Conservation (phyloP, 306 rosid species). For the Cercis canadensis region DNA sequence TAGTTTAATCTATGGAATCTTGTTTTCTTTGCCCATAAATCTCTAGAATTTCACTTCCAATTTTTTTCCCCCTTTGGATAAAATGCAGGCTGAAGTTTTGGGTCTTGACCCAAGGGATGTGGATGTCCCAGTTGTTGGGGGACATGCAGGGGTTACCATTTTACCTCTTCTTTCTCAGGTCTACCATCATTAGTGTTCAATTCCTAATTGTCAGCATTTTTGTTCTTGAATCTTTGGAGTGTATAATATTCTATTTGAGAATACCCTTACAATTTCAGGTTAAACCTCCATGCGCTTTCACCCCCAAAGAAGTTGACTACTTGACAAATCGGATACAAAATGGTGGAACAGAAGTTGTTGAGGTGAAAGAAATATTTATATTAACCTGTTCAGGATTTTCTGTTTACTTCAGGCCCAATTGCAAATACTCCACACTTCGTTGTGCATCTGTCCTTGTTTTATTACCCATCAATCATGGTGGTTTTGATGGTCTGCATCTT, state of each 20-base stretch:
- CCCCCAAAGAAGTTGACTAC: slow-evolving; percentile 67
- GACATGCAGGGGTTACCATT: slow-evolving; percentile 93
- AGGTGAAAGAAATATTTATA: slow-evolving; percentile 53
- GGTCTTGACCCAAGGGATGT: slow-evolving; percentile 92
- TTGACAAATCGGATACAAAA: slow-evolving; percentile 92
- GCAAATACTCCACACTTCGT: slow-evolving; percentile 13
- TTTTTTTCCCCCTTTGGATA: slow-evolving; percentile 12
- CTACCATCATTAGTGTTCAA: slow-evolving; percentile 7
- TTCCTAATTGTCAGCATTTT: slow-evolving; percentile 16
- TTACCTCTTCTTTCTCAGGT: slow-evolving; percentile 99
- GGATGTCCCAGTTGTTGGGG: slow-evolving; percentile 94
- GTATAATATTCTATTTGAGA: background rate
- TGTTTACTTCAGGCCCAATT: slow-evolving; percentile 19
- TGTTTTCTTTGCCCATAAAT: too few species aligned
- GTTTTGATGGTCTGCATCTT: slow-evolving; percentile 23
- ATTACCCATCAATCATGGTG: slow-evolving; percentile 30
- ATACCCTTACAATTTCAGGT: slow-evolving; percentile 55
- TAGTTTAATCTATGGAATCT: background rate
- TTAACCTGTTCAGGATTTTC: background rate
- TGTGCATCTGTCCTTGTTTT: slow-evolving; percentile 14
- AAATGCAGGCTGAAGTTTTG: slow-evolving; percentile 80
- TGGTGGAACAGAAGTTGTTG: slow-evolving; percentile 98
- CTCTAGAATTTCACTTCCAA: slow-evolving; percentile 7
- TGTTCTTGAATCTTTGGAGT: slow-evolving; percentile 15
- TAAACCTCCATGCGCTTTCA: slow-evolving; percentile 80